Conservation (phyloP, 2,329 filamentous ascomycete species). For the Akanthomyces dipterigenus region DNA sequence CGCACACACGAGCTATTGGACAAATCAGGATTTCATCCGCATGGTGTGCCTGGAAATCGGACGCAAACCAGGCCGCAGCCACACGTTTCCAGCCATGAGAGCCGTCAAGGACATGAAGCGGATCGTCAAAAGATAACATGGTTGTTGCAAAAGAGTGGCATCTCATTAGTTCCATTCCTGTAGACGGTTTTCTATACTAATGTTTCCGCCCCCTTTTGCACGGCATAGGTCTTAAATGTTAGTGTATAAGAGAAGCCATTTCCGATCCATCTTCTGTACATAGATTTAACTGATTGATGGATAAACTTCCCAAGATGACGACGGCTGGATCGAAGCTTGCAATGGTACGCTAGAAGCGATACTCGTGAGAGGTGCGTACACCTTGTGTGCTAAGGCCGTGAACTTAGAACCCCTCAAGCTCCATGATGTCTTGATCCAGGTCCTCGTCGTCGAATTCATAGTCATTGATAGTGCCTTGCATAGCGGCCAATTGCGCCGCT, state of each 20-base stretch:
- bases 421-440: slow-evolving; percentile 50
- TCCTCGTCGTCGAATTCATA: slow-evolving; percentile 49
- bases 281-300: neutral
- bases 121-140: neutral
- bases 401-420: slow-evolving; percentile 30
- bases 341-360: neutral
- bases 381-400: neutral
- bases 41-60: slow-evolving; percentile 87
- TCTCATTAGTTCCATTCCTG: neutral
- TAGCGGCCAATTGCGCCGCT: slow-evolving; percentile 16
- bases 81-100: slow-evolving; percentile 51
- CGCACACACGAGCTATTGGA: slow-evolving; percentile 93
- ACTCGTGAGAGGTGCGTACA: neutral
- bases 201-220: neutral
- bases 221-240: neutral
- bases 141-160: neutral
- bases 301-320: neutral
- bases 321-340: neutral
- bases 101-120: slow-evolving; percentile 48
- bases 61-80: slow-evolving; percentile 58
- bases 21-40: slow-evolving; percentile 76
- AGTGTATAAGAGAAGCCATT: neutral
- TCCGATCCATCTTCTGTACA: neutral
- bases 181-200: neutral
- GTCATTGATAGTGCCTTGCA: slow-evolving; percentile 29